Evolutionary conservation across 2,329 filamentous ascomycete genomes (phyloP).

Genomic region (Delphinella strobiligena): DNA sequence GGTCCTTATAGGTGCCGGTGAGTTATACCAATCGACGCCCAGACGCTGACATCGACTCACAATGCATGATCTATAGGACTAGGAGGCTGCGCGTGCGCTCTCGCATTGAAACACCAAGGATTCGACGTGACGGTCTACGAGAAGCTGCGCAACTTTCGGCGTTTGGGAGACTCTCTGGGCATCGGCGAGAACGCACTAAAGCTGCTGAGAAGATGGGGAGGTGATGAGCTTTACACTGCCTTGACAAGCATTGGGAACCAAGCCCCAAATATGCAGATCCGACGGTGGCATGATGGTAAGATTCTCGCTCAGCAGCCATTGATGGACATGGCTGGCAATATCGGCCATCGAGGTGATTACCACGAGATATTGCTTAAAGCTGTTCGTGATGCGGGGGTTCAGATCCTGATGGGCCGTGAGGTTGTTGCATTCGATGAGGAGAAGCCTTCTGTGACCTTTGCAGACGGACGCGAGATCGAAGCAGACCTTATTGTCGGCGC

Average conservation of each 20-base stretch:
- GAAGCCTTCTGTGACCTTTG: slow-evolving; percentile 9
- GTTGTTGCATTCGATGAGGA: slow-evolving; percentile 10
- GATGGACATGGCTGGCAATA: slow-evolving; percentile 28
- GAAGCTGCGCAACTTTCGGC: slow-evolving; percentile 30
- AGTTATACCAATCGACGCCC: too few relatives aligned
- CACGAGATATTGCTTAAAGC: slow-evolving; percentile 17
- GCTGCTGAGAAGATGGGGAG: slow-evolving; percentile 34
- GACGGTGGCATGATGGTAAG: slow-evolving; percentile 36
- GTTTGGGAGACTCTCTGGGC: slow-evolving; percentile 35
- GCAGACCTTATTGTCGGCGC: slow-evolving; percentile 39
- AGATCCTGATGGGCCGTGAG: slow-evolving; percentile 13
- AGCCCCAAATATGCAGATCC: slow-evolving; percentile 36
- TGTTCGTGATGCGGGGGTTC: slow-evolving; percentile 14
- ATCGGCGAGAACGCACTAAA: slow-evolving; percentile 37
- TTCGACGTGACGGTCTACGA: slow-evolving; percentile 32
- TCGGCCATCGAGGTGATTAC: slow-evolving; percentile 17
- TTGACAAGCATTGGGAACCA: slow-evolving; percentile 36
- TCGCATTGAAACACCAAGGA: slow-evolving; percentile 36
- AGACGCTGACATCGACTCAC: too few relatives aligned
- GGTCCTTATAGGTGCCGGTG: too few relatives aligned
- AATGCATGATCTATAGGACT: too few relatives aligned
- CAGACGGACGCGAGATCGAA: slow-evolving; percentile 16
- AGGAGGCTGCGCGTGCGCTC: slow-evolving; percentile 37
- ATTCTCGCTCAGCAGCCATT: slow-evolving; percentile 35
- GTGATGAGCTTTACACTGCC: slow-evolving; percentile 17